phyloP scores from a whole-genome alignment of 1,139 yeast species.

The Wickerhamomyces sp. region DNA sequence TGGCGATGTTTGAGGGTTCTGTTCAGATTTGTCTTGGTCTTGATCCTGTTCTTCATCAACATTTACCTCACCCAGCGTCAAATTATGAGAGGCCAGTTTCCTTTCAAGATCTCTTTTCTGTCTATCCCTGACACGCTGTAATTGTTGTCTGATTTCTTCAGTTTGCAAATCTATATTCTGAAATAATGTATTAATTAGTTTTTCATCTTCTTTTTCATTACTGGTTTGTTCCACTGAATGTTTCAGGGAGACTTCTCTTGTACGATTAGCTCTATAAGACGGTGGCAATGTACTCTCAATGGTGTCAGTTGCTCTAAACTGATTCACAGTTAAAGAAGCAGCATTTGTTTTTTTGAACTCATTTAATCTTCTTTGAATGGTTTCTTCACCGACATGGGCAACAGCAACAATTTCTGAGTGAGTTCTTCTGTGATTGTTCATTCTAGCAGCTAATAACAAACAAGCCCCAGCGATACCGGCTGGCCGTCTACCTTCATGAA shows the following conservation, averaged over 20 bases:
- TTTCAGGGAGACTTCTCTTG: slow-evolving; percentile 14
- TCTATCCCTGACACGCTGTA: slow-evolving; percentile 38
- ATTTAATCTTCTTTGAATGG: slow-evolving; percentile 81
- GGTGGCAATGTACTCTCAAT: slow-evolving; percentile 59
- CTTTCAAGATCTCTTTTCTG: slow-evolving; percentile 33
- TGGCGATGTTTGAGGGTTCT: neutral
- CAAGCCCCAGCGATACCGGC: slow-evolving; percentile 99
- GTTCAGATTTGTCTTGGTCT: slow-evolving; percentile 7
- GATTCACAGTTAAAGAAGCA: slow-evolving; percentile 66
- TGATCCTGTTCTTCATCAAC: slow-evolving; percentile 12
- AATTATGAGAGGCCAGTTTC: slow-evolving; percentile 28
- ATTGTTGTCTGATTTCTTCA: slow-evolving; percentile 39
- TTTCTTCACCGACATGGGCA: slow-evolving; percentile 92
- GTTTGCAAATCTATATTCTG: slow-evolving; percentile 41
- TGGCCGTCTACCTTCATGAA: slow-evolving; percentile 93
- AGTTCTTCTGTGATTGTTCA: slow-evolving; percentile 90
- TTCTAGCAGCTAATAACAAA: slow-evolving; percentile 84
- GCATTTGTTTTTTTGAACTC: slow-evolving; percentile 82
- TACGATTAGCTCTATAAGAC: slow-evolving; percentile 31
- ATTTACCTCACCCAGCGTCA: slow-evolving; percentile 11
- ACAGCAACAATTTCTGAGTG: slow-evolving; percentile 94
- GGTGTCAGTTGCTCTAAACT: slow-evolving; percentile 50
- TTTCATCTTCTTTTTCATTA: slow-evolving; percentile 33
- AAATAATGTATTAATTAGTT: slow-evolving; percentile 31
- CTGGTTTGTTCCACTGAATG: slow-evolving; percentile 24